A percentile compares a stretch with the other conserved stretches of the same genome.
These are phyloP conservation scores for Lactarius indigo DNA, from an alignment of 768 basidiomycete species.

Conservation along the genomic window DNA sequence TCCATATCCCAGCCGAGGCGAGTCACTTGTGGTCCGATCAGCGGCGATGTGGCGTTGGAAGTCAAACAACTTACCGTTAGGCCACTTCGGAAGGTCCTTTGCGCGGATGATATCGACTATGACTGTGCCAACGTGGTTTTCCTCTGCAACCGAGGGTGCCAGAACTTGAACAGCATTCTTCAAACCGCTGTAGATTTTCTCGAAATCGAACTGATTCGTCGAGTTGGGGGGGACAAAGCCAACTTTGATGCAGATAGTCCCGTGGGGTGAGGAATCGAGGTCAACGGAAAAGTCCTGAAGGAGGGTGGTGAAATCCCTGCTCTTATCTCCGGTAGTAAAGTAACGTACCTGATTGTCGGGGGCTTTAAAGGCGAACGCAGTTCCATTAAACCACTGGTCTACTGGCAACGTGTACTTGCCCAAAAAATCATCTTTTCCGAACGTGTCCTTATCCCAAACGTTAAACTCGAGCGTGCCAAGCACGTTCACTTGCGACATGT, in stretches of 20 bases:
- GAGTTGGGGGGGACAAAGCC: background rate
- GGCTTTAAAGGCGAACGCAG: too few relatives aligned
- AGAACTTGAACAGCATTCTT: background rate
- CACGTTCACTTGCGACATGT: too few relatives aligned
- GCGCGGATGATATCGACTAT: too few relatives aligned
- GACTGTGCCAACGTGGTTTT: background rate
- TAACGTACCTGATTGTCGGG: background rate
- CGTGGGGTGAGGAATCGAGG: background rate
- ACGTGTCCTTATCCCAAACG: too few relatives aligned
- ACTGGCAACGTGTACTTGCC: too few relatives aligned
- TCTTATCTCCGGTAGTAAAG: background rate
- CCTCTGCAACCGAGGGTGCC: too few relatives aligned
- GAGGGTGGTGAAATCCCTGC: background rate
- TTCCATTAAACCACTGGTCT: too few relatives aligned
- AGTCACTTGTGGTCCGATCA: too few relatives aligned
- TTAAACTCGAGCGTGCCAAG: too few relatives aligned
- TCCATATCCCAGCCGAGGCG: too few relatives aligned
- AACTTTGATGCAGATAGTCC: background rate
- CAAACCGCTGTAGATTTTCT: background rate
- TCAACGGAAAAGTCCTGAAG: background rate
- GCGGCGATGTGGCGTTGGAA: too few relatives aligned
- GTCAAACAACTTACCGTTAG: slow-evolving; percentile 35
- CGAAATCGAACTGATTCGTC: background rate
- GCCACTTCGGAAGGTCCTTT: slow-evolving; percentile 43
- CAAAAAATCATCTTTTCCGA: too few relatives aligned